Percentiles rank a stretch among this genome's conserved stretches.
Evolutionary conservation across 768 basidiomycete genomes (phyloP).

Genomic region (Lentinula guzmanii): DNA sequence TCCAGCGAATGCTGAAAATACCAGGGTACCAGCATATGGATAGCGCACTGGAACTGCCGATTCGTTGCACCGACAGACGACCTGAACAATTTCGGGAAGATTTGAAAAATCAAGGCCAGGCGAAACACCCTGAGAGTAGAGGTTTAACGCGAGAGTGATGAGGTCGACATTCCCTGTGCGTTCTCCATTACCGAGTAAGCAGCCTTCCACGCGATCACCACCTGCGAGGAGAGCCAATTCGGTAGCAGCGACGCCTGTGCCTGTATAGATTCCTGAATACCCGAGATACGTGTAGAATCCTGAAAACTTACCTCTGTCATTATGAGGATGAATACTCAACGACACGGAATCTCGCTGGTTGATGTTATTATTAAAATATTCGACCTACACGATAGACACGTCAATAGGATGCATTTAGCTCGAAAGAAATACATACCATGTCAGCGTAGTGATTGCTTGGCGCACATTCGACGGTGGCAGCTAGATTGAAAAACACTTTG

Average conservation of each 20-base stretch:
- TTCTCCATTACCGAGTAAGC: conserved; percentile 81
- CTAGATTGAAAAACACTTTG: conserved; percentile 80
- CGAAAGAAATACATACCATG: conserved; percentile 37
- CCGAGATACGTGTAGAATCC: background rate
- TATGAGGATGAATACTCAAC: conserved; percentile 77
- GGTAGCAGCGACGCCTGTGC: conserved; percentile 73
- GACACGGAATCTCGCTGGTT: conserved; percentile 64
- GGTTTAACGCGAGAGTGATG: conserved; percentile 76
- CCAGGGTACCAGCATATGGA: conserved; percentile 79
- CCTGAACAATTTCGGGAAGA: conserved; percentile 65
- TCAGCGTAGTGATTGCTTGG: conserved; percentile 86
- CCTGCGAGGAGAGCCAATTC: conserved; percentile 77
- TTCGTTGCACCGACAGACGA: conserved; percentile 76
- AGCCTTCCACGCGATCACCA: conserved; percentile 79
- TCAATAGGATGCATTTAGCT: background rate
- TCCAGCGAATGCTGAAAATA: conserved; percentile 84
- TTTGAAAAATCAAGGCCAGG: conserved; percentile 74
- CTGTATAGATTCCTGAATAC: conserved; percentile 20
- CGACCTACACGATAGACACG: conserved; percentile 42
- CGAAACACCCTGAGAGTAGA: conserved; percentile 77
- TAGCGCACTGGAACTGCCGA: conserved; percentile 74
- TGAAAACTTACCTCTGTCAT: conserved; percentile 56
- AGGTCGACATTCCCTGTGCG: conserved; percentile 84
- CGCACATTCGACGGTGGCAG: conserved; percentile 78
- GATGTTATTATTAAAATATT: conserved; percentile 71